These are phyloP conservation scores for Podospora comata DNA, from an alignment of 495 filamentous ascomycete species.

Conservation along the genomic window DNA sequence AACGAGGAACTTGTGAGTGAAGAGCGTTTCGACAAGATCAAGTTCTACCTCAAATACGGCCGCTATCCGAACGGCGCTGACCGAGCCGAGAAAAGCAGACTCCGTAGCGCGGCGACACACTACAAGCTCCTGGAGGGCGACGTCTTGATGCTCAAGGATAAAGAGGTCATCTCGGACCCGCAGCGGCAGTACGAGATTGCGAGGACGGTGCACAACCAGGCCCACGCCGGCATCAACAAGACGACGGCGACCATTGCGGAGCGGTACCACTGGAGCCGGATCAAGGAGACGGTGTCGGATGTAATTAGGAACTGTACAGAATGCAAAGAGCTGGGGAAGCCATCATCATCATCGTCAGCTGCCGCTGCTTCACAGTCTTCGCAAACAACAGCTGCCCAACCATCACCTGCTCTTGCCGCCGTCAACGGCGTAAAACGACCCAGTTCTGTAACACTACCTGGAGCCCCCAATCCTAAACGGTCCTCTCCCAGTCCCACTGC, in stretches of 20 bases:
- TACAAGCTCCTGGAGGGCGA: slow-evolving; percentile 82
- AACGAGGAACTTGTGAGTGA: slow-evolving; percentile 88
- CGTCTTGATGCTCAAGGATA: slow-evolving; percentile 92
- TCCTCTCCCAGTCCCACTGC: slow-evolving; percentile 29
- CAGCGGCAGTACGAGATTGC: slow-evolving; percentile 91
- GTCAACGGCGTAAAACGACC: slow-evolving; percentile 30
- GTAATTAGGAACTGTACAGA: slow-evolving; percentile 90
- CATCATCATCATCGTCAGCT: slow-evolving; percentile 25
- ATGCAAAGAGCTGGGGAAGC: slow-evolving; percentile 79
- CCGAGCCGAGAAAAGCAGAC: slow-evolving; percentile 89
- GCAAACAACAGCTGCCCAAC: neutral
- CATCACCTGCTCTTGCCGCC: neutral
- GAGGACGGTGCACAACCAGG: slow-evolving; percentile 63
- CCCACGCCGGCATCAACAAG: slow-evolving; percentile 97
- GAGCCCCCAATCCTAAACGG: slow-evolving; percentile 30
- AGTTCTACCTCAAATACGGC: slow-evolving; percentile 90
- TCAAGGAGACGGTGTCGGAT: slow-evolving; percentile 93
- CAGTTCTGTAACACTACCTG: slow-evolving; percentile 16
- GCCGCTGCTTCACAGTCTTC: slow-evolving; percentile 6
- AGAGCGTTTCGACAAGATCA: slow-evolving; percentile 98
- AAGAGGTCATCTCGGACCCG: slow-evolving; percentile 92
- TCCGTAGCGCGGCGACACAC: slow-evolving; percentile 90
- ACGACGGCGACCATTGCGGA: slow-evolving; percentile 92
- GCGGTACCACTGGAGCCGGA: slow-evolving; percentile 96
- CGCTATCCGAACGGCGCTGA: slow-evolving; percentile 93